Evolutionary conservation across 1,284 basidiomycete species (phyloP).

Genomic region (Cerioporus squamosus): DNA sequence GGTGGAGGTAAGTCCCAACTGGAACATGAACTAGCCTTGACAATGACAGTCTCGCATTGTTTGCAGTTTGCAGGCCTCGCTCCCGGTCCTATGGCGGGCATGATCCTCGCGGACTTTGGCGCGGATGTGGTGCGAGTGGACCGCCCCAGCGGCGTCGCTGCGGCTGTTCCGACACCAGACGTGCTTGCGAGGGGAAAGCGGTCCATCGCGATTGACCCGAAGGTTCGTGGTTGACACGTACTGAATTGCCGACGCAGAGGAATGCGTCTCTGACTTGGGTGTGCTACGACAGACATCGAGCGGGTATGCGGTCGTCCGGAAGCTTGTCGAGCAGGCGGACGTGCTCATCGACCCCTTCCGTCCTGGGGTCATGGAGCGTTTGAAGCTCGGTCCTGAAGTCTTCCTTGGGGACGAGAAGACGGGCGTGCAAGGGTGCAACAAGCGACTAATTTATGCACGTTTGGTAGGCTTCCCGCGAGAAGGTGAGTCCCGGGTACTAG

Average conservation of each 20-base stretch:
- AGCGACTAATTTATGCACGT: conserved; percentile 66
- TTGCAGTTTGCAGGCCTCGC: conserved; percentile 83
- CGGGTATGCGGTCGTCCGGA: conserved; percentile 63
- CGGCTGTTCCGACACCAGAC: conserved; percentile 42
- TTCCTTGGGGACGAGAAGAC: conserved; percentile 54
- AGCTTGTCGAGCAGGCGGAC: conserved; percentile 70
- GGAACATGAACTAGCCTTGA: background rate
- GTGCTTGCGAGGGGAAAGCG: conserved; percentile 74
- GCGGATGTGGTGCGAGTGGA: conserved; percentile 82
- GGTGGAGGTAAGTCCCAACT: conserved; percentile 50
- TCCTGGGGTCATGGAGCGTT: conserved; percentile 80
- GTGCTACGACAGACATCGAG: conserved; percentile 43
- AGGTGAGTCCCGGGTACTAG: conserved; percentile 40
- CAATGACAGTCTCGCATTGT: background rate
- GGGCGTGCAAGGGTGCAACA: conserved; percentile 53
- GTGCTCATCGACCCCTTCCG: conserved; percentile 85
- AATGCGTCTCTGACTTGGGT: background rate
- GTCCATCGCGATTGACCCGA: conserved; percentile 72
- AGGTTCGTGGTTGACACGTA: conserved; percentile 19
- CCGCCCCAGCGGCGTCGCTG: conserved; percentile 36
- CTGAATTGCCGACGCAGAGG: too few relatives aligned
- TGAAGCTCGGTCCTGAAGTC: conserved; percentile 78
- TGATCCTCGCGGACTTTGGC: conserved; percentile 82
- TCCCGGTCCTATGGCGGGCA: conserved; percentile 81
- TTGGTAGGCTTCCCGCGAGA: conserved; percentile 68